Conservation (phyloP, 306 rosid genomes). For the Cucurbita maxima region DNA sequence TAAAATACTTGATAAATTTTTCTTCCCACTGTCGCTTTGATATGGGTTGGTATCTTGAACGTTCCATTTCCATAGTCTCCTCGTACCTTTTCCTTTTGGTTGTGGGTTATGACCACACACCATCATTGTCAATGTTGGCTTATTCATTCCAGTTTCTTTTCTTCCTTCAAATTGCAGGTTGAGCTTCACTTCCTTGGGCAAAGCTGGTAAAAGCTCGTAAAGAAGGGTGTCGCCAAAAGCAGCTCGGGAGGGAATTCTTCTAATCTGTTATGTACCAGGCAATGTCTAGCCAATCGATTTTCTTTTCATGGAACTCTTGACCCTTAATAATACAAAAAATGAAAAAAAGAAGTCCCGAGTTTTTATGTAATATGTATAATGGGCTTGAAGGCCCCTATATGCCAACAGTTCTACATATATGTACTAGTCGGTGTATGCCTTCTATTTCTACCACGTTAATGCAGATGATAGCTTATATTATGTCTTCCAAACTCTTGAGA, state of each 20-base stretch:
- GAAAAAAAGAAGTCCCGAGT: background rate
- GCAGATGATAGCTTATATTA: background rate
- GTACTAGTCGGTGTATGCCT: background rate
- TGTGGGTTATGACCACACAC: background rate
- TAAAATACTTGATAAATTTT: background rate
- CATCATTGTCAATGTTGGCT: background rate
- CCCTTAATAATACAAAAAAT: background rate
- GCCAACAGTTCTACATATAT: background rate
- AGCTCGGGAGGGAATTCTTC: background rate
- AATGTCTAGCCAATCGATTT: background rate
- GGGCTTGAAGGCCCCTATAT: background rate
- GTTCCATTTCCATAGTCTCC: background rate
- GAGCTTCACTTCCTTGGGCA: conserved; percentile 68
- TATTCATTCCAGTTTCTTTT: background rate
- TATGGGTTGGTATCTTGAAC: background rate
- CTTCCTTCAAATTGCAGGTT: conserved; percentile 38
- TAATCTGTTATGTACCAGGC: background rate
- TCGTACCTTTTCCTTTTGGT: background rate
- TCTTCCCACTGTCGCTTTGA: background rate
- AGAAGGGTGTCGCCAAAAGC: background rate
- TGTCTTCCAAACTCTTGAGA: background rate
- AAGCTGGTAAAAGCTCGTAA: conserved; percentile 50
- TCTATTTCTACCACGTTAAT: background rate
- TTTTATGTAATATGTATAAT: background rate
- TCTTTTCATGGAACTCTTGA: background rate